Conservation (phyloP, 1,284 basidiomycete species). For the Boletus calvinii region DNA sequence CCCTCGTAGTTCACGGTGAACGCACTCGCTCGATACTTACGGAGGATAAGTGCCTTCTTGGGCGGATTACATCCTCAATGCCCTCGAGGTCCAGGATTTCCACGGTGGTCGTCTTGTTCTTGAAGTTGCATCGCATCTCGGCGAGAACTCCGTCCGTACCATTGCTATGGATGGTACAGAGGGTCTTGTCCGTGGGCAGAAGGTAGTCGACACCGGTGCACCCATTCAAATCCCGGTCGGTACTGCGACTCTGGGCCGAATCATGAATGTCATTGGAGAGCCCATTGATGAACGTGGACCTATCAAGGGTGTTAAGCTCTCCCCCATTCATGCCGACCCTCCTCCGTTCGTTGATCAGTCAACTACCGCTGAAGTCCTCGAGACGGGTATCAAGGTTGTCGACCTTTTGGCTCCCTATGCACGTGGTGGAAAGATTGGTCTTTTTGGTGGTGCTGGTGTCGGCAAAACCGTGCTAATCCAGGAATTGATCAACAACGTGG, state of each 20-base stretch:
- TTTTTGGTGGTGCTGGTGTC: slow-evolving; percentile 99
- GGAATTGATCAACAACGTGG: slow-evolving; percentile 99
- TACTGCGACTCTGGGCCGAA: slow-evolving; percentile 90
- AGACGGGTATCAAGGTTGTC: slow-evolving; percentile 99
- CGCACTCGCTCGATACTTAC: no score
- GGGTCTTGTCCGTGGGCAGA: slow-evolving; percentile 98
- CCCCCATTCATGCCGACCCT: slow-evolving; percentile 95
- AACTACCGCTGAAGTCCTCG: slow-evolving; percentile 95
- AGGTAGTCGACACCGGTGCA: slow-evolving; percentile 93
- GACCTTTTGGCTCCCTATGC: slow-evolving; percentile 99
- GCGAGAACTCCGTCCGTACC: slow-evolving; percentile 97
- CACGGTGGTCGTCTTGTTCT: slow-evolving; percentile 91
- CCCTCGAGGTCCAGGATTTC: slow-evolving; percentile 95
- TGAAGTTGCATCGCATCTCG: slow-evolving; percentile 95
- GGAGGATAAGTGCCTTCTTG: no score
- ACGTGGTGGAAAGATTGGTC: slow-evolving; percentile 99
- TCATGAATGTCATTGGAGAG: slow-evolving; percentile 99
- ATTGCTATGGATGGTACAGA: slow-evolving; percentile 99
- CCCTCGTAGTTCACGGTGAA: no score
- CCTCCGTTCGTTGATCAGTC: slow-evolving; percentile 98
- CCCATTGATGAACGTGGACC: slow-evolving; percentile 99
- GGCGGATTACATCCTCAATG: slow-evolving; percentile 99
- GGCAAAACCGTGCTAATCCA: slow-evolving; percentile 99
- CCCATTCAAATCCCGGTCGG: slow-evolving; percentile 98
- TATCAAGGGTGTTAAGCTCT: slow-evolving; percentile 91